Conservation (phyloP, 2,329 filamentous ascomycete species). For the Bisporella sp. region DNA sequence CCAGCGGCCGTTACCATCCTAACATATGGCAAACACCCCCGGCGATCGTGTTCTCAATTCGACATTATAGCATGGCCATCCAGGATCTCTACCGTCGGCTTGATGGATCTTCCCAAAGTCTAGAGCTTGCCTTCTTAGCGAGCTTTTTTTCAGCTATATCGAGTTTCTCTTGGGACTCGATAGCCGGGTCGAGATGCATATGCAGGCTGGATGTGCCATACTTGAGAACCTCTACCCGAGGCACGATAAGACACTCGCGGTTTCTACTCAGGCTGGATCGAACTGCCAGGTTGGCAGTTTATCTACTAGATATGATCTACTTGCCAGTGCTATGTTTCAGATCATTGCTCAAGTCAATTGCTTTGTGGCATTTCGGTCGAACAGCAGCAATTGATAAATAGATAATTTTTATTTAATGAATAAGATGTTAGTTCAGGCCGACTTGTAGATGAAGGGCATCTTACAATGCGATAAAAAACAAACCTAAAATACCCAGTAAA, state of each 20-base stretch:
- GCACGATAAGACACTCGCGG: conserved; percentile 8
- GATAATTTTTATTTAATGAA: no score
- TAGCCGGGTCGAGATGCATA: conserved; percentile 8
- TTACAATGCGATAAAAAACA: no score
- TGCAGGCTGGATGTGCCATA: conserved; percentile 10
- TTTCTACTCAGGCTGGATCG: conserved; percentile 9
- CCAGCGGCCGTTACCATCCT: conserved; percentile 10
- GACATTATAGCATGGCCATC: conserved; percentile 11
- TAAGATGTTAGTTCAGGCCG: no score
- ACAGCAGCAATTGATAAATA: no score
- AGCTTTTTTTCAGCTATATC: conserved; percentile 10
- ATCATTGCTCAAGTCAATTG: no score
- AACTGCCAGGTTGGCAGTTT: conserved; percentile 9
- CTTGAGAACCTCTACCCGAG: conserved; percentile 7
- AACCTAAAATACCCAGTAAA: no score
- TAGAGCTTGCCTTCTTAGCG: conserved; percentile 10
- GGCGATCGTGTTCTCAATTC: conserved; percentile 8
- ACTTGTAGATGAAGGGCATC: no score
- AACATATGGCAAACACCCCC: conserved; percentile 9
- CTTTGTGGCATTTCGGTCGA: no score
- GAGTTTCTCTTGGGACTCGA: conserved; percentile 10
- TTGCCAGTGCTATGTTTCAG: no score
- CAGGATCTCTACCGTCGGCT: conserved; percentile 9
- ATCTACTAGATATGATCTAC: conserved; percentile 10
- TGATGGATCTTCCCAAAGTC: conserved; percentile 10